These are phyloP conservation scores for Penicillium hesseltinei DNA, from an alignment of 2,329 filamentous ascomycete genomes.

Conservation along the genomic window DNA sequence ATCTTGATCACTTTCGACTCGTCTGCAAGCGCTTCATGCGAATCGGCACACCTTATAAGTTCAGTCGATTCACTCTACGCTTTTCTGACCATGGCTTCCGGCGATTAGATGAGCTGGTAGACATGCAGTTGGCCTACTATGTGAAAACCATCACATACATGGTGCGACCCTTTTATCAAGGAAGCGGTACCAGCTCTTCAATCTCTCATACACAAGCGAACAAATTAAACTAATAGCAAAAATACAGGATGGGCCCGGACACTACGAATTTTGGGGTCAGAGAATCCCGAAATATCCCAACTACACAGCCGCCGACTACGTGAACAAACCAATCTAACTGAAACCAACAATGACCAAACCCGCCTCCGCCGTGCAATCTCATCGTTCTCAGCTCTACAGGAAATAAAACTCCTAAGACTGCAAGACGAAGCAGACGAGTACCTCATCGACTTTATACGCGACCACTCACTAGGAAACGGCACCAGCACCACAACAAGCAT, in stretches of 20 bases:
- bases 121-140: slow-evolving; percentile 39
- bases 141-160: slow-evolving; percentile 41
- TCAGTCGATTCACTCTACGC: slow-evolving; percentile 37
- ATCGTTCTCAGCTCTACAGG: slow-evolving; percentile 60
- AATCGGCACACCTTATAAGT: slow-evolving; percentile 41
- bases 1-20: slow-evolving; percentile 42
- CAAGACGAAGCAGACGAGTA: slow-evolving; percentile 59
- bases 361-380: slow-evolving; percentile 56
- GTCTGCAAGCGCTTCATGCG: slow-evolving; percentile 43
- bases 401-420: slow-evolving; percentile 63
- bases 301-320: slow-evolving; percentile 33
- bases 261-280: slow-evolving; percentile 20
- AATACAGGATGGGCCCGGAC: slow-evolving; percentile 32
- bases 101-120: slow-evolving; percentile 34
- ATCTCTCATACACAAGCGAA: slow-evolving; percentile 2
- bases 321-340: slow-evolving; percentile 49
- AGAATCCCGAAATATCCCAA: slow-evolving; percentile 24
- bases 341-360: slow-evolving; percentile 50
- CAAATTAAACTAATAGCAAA: slow-evolving; percentile 20
- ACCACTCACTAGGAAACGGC: slow-evolving; percentile 34
- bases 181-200: slow-evolving; percentile 35
- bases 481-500: slow-evolving; percentile 42
- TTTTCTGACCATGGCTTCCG: slow-evolving; percentile 38
- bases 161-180: slow-evolving; percentile 42
- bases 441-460: slow-evolving; percentile 53